phyloP scores from a whole-genome alignment of 1,284 basidiomycete genomes.

The Phaffia rhodozyma region DNA sequence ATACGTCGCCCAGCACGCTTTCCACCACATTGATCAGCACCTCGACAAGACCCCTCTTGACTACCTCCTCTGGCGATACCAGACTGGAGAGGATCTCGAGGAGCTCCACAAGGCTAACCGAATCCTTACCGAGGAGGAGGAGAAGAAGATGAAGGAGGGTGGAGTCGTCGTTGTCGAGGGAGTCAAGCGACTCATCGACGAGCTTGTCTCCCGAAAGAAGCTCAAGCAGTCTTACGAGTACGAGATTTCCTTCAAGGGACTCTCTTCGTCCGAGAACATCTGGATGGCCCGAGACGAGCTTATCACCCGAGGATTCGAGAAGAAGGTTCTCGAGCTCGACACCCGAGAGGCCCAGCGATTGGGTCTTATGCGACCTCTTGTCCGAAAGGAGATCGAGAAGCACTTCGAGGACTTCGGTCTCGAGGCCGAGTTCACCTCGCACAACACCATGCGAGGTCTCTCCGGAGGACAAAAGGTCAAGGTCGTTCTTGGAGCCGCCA shows the following conservation, averaged over 20 bases:
- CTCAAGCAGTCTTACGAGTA: constrained; percentile 99
- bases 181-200: constrained; percentile 87
- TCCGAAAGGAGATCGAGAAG: constrained; percentile 95
- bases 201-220: constrained; percentile 86
- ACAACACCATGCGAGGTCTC: constrained; percentile 94
- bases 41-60: constrained; percentile 96
- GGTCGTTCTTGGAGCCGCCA: constrained; percentile 96
- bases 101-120: constrained; percentile 87
- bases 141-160: constrained; percentile 94
- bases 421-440: constrained; percentile 89
- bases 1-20: constrained; percentile 96
- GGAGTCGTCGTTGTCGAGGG: constrained; percentile 75
- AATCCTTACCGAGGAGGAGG: constrained; percentile 75
- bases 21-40: constrained; percentile 97
- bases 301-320: constrained; percentile 94
- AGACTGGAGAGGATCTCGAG: constrained; percentile 96
- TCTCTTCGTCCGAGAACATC: constrained; percentile 89
- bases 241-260: constrained; percentile 84
- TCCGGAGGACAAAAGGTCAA: constrained; percentile 99
- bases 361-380: constrained; percentile 87
- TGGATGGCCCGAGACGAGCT: constrained; percentile 95
- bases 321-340: constrained; percentile 95
- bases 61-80: constrained; percentile 99
- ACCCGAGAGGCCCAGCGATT: constrained; percentile 94
- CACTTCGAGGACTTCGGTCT: constrained; percentile 90